phyloP scores from a whole-genome alignment of 2,329 filamentous ascomycete species.

The Talaromyces rugulosus region DNA sequence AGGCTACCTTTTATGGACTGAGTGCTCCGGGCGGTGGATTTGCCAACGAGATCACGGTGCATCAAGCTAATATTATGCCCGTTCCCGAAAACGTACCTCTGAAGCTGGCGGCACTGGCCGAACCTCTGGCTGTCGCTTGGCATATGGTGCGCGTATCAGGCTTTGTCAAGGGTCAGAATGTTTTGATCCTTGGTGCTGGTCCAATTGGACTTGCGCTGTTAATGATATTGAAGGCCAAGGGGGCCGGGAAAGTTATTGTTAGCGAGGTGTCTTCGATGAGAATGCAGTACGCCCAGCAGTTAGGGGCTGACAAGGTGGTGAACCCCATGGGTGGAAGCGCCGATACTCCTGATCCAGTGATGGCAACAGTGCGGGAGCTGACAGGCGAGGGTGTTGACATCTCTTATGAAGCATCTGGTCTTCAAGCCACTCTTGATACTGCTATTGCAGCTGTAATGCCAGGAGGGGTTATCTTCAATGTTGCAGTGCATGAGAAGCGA shows the following conservation, averaged over 20 bases:
- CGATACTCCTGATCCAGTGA: neutral
- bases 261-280: constrained; percentile 52
- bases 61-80: constrained; percentile 22
- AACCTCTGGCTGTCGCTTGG: constrained; percentile 62
- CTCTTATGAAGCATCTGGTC: constrained; percentile 60
- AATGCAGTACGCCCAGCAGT: constrained; percentile 49
- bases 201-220: constrained; percentile 61
- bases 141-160: constrained; percentile 54
- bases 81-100: constrained; percentile 19
- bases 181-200: constrained; percentile 57
- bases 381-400: constrained; percentile 48
- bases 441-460: constrained; percentile 49
- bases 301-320: constrained; percentile 54
- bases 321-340: constrained; percentile 44
- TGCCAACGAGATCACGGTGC: constrained; percentile 22
- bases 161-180: constrained; percentile 43
- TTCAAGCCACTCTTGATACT: constrained; percentile 46
- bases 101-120: constrained; percentile 49
- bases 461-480: constrained; percentile 58
- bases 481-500: constrained; percentile 60
- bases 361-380: neutral
- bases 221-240: constrained; percentile 53
- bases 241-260: constrained; percentile 54
- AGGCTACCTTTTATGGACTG: neutral
- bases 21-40: constrained; percentile 25